Evolutionary conservation across 257 asterid species (phyloP).

Genomic region (Primulina tabacum): DNA sequence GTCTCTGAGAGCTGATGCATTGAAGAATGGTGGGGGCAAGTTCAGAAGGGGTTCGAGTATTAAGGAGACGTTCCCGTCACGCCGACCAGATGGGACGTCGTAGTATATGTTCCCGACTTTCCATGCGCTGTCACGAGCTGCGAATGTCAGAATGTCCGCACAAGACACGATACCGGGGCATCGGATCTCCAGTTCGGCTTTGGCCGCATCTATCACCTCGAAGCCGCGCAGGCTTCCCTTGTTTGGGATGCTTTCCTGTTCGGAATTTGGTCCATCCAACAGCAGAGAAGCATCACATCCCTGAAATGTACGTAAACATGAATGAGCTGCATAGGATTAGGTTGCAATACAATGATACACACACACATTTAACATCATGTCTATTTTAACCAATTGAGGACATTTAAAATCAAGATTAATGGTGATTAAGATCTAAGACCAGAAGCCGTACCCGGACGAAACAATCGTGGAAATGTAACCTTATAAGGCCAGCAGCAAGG

Average conservation of each 20-base stretch:
- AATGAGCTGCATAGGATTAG: neutral
- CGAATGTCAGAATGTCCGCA: constrained; percentile 60
- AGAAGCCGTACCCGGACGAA: constrained; percentile 48
- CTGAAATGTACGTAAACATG: constrained; percentile 17
- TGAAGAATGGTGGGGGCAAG: constrained; percentile 52
- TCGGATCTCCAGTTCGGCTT: constrained; percentile 40
- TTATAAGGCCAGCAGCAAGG: constrained; percentile 60
- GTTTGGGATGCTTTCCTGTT: constrained; percentile 40
- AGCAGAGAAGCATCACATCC: constrained; percentile 63
- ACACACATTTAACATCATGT: no score
- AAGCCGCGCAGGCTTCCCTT: constrained; percentile 55
- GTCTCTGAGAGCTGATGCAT: constrained; percentile 34
- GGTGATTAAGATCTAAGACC: no score
- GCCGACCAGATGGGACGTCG: constrained; percentile 52
- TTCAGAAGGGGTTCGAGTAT: constrained; percentile 32
- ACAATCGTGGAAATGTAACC: constrained; percentile 76
- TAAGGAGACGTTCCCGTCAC: constrained; percentile 47
- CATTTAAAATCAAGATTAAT: no score
- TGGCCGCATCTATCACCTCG: constrained; percentile 56
- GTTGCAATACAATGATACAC: no score
- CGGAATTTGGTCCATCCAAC: constrained; percentile 38
- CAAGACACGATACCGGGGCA: constrained; percentile 57
- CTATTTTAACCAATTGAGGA: no score
- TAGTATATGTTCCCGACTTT: constrained; percentile 41
- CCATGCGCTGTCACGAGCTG: constrained; percentile 59